Base-by-base conservation (phyloP, 495 filamentous ascomycete species). In the Hypomontagnella monticulosa region DNA sequence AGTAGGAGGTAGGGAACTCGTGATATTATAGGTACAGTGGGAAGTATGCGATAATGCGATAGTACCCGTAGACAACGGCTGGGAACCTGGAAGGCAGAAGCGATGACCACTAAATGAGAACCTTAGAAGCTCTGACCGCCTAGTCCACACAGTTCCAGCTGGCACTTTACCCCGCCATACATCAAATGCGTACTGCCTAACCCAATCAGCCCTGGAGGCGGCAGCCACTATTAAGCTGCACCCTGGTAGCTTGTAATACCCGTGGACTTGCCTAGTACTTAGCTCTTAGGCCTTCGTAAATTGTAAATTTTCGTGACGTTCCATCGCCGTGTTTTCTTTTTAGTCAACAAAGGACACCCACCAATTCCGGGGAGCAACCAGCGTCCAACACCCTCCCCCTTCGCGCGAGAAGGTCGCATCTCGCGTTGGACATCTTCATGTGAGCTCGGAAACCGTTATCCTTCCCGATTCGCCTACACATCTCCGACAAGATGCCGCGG, bases 401-500 rank as follows among this genome's bases (percentile, higher is more conserved):
- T 53, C 33, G 61, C 47, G 38, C 47, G 61, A 54, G 52, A 14
- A 38, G 43, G 11, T 58, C 14, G 47, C 33, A 41, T 40, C 15
- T 62, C 16, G 27, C 37, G 37, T 53, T 33, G 23, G 1, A 41
- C 3, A 23, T 15, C 20, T 48, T 15, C 46, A 56, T 61, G 64
- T 54, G 36, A 64, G 20, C 46, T 59, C 38, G 30, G 42, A 19
- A 61, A 33, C 33, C 53, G 37, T 20, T 57, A 49, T 12, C 23
- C 2, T 30, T 53, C 14, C 19, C 30, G 14, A 1, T 53, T 53
- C 38, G 4, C 34, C 12, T 38, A 19, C 30, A 16, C 15, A 23
- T 19, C 48, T 41, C 14, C 53, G 16, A 52, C 38, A 72, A 70
- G 60, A 76, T 77, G 78, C 74, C 77, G 53, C 78, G 92, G 70